A percentile compares a stretch with the other conserved stretches of the same genome.
phyloP scores from a whole-genome alignment of 1,284 basidiomycete species.

The Boletellus deceptivus region DNA sequence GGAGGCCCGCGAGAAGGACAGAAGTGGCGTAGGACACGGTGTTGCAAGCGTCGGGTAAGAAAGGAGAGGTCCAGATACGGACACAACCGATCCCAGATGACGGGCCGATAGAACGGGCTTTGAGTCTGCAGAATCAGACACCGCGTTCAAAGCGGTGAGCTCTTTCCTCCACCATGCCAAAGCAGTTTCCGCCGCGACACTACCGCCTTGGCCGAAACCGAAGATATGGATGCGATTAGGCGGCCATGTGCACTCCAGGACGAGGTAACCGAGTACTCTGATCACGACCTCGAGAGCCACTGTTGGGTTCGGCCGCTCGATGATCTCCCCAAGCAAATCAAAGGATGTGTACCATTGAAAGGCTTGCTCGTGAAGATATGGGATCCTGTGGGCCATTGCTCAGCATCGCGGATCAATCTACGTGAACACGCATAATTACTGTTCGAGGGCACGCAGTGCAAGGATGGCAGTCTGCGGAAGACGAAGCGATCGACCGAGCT shows the following conservation, averaged over 20 bases:
- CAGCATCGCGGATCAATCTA: slow-evolving; percentile 11
- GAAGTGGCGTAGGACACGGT: slow-evolving; percentile 58
- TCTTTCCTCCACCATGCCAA: slow-evolving; percentile 39
- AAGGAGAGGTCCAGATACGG: slow-evolving; percentile 70
- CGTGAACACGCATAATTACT: slow-evolving; percentile 23
- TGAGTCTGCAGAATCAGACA: neutral
- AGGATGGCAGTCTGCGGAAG: slow-evolving; percentile 86
- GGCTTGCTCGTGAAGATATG: slow-evolving; percentile 75
- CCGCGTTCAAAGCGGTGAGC: slow-evolving; percentile 10
- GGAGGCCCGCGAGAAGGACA: slow-evolving; percentile 57
- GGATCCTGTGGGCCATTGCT: slow-evolving; percentile 51
- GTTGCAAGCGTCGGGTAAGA: slow-evolving; percentile 66
- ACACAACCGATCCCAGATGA: slow-evolving; percentile 63
- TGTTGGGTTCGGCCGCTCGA: slow-evolving; percentile 71
- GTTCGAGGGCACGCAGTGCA: slow-evolving; percentile 75
- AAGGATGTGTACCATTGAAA: slow-evolving; percentile 92
- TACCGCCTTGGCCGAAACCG: slow-evolving; percentile 89
- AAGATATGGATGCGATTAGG: slow-evolving; percentile 75
- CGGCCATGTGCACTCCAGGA: slow-evolving; percentile 63
- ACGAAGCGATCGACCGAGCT: slow-evolving; percentile 70
- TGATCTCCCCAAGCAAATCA: slow-evolving; percentile 71
- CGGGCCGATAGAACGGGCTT: slow-evolving; percentile 12
- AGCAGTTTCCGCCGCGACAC: slow-evolving; percentile 69
- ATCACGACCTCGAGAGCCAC: slow-evolving; percentile 57
- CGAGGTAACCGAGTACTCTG: slow-evolving; percentile 57